Evolutionary conservation across 1,284 basidiomycete genomes (phyloP).

Genomic region (Tilletia horrida): DNA sequence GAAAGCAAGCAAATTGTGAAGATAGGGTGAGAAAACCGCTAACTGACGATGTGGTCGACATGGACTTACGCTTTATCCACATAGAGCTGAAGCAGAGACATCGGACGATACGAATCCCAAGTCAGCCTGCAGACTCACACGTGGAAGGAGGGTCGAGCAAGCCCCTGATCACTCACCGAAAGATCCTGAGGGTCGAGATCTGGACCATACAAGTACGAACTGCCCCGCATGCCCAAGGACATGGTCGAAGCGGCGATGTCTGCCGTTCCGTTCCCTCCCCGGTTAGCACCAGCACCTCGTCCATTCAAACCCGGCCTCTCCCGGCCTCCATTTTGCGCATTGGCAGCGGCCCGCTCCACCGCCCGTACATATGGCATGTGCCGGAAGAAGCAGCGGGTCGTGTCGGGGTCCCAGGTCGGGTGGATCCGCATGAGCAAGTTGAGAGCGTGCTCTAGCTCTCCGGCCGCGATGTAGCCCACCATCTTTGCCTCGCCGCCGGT

Average conservation of each 20-base stretch:
- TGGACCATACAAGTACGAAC: conserved; percentile 3
- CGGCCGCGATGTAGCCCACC: conserved; percentile 87
- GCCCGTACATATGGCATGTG: conserved; percentile 34
- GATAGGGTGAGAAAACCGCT: not conserved
- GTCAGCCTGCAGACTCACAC: too few species aligned
- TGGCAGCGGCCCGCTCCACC: not conserved
- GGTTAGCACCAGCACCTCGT: not conserved
- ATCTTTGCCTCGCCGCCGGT: conserved; percentile 62
- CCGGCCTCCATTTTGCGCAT: not conserved
- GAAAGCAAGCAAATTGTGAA: conserved; percentile 55
- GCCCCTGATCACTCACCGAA: not conserved
- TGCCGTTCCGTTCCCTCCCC: not conserved
- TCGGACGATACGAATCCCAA: not conserved
- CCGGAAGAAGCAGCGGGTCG: conserved; percentile 31
- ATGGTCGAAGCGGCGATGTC: not conserved
- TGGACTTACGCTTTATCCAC: conserved; percentile 71
- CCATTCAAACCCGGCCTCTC: not conserved
- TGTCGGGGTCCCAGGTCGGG: conserved; percentile 21
- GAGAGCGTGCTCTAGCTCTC: conserved; percentile 82
- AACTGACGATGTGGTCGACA: not conserved
- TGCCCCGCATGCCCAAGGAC: conserved; percentile 11
- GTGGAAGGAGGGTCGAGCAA: too few species aligned
- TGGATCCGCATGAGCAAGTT: conserved; percentile 20
- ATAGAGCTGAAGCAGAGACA: conserved; percentile 58
- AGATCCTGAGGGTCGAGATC: not conserved